Evolutionary conservation across 148 eudicot species (phyloP), one percentile per base, ranked within the genome.

Genomic region (Suaeda aralocaspica): DNA sequence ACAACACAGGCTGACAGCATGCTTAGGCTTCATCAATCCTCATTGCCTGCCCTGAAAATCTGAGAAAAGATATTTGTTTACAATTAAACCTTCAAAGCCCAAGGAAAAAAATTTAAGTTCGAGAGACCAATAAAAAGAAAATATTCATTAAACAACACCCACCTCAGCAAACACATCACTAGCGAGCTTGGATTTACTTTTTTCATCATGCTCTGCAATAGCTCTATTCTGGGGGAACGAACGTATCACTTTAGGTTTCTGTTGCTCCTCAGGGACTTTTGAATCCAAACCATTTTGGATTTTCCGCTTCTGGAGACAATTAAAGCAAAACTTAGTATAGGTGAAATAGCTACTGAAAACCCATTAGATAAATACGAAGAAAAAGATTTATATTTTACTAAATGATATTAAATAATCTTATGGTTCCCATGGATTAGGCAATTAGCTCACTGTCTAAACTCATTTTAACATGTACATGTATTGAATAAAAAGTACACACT

Each of bases 141-240:
- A 2, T 28, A 34, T 36, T 7, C 9, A 7, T 28, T 21, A 18
- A 57, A 57, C 55, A 46, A 45, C 70, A 73, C 71, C 67, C 67
- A 18, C 82, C 76, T 67, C 87, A 34, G 85, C 84, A 52, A 90
- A 63, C 19, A 88, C 30, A 44, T 83, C 89, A 76, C 72, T 82
- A 30, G 92, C 88, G 66, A 91, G 83, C 39, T 63, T 63, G 30
- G 79, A 71, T 78, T 88, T 86, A 50, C 51, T 79, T 72, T 88
- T 70, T 56, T 59, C 82, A 58, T 59, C 74, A 36, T 44, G 68
- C 21, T 78, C 86, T 26, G 62, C 72, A 55, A 88, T 74, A 36
- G 91, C 83, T 68, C 61, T 79, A 67, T 81, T 88, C 81, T 91
- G 94, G 6, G 83, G 87, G 71, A 80, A 82, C 33, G 77, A 82